Conservation (phyloP, 164 flowering plant genomes). For the Litsea cubeba region DNA sequence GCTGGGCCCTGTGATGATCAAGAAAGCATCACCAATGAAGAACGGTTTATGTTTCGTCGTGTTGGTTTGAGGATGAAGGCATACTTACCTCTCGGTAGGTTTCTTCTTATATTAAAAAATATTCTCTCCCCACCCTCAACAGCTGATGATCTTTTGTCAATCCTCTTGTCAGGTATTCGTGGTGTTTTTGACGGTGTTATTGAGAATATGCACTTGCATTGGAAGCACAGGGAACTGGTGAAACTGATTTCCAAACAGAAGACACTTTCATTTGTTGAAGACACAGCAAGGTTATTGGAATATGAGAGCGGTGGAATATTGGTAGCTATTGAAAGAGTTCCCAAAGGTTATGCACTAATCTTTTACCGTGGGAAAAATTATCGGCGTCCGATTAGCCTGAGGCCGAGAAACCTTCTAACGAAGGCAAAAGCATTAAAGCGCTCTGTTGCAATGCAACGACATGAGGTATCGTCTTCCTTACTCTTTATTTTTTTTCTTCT, state of each 20-base stretch:
- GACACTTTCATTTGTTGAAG: conserved; percentile 84
- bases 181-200: conserved; percentile 98
- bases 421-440: conserved; percentile 96
- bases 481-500: too few relatives aligned
- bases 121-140: background rate
- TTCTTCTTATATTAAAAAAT: background rate
- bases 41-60: conserved; percentile 79
- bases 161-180: conserved; percentile 62
- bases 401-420: conserved; percentile 90
- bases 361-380: conserved; percentile 97
- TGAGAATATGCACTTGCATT: conserved; percentile 98
- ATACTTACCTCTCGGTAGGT: conserved; percentile 85
- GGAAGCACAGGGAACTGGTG: conserved; percentile 98
- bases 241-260: conserved; percentile 88
- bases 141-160: background rate
- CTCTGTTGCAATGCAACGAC: conserved; percentile 91
- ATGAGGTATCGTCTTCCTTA: conserved; percentile 58
- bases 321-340: conserved; percentile 81
- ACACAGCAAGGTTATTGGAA: conserved; percentile 83
- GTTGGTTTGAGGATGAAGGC: conserved; percentile 95
- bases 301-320: conserved; percentile 93
- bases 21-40: conserved; percentile 93
- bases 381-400: conserved; percentile 67
- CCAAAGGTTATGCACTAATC: conserved; percentile 87
- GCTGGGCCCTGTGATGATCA: conserved; percentile 79